Base-by-base conservation (phyloP, 2,329 filamentous ascomycete genomes). In the Penicillium olsonii region DNA sequence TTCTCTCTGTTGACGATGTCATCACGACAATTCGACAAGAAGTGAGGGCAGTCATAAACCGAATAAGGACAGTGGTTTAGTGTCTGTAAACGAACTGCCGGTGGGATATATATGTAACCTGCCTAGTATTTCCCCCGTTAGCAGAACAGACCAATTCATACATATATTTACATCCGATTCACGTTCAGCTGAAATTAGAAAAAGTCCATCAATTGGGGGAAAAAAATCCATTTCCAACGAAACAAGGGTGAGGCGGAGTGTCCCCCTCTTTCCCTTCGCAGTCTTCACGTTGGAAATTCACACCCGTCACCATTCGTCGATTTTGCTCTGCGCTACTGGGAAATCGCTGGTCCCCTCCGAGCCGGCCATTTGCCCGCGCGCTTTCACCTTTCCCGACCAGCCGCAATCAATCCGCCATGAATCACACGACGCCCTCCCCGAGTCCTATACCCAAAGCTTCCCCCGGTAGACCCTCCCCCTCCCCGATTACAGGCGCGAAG, bases 401-500 rank as follows among this genome's bases (percentile, higher is more conserved):
- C 43, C 47, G 41, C 49, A 59, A 15, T 37, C 51, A 18, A 70
- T n/a, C 12, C 29, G 7, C 29, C 29, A 31, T 67, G 62, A 65
- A 65, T 45, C 55, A 57, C 14, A 61, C 62, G n/a, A 69, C 67
- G 12, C 67, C 69, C 15, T 70, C 69, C 27, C 66, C 68, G 19
- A 70, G 68, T 29, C 68, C 68, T 2, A 64, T 57, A 17, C 48
- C 60, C 27, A 65, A 62, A 57, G 47, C 53, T 17, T 65, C 64
- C 19, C 59, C 66, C 15, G 56, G 51, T 18, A 60, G 60, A 48
- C 57, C 64, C 1, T 56, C 62, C 19, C 57, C 63, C 15, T 52
- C 61, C n/a, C 57, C 70, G 18, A 71, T 70, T 22, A 67, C 67
- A 39, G 78, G 78, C 19, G 74, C 72, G 11, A 85, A 85, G 64